Conservation (phyloP, 495 filamentous ascomycete genomes). For the Tuber microsphaerosporum region DNA sequence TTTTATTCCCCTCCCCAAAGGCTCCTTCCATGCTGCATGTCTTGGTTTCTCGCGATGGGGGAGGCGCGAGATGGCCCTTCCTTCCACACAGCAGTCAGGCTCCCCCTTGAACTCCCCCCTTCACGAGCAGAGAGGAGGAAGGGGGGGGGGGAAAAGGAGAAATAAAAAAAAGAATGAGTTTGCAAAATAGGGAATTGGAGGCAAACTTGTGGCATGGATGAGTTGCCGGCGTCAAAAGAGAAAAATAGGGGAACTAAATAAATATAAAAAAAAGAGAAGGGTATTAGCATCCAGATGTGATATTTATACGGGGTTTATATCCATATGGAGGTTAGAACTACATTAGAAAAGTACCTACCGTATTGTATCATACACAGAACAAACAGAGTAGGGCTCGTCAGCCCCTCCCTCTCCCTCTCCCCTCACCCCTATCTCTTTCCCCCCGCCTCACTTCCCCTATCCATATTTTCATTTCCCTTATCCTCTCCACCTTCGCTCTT, state of each 20-base stretch:
- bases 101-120: background rate
- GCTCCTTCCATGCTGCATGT: background rate
- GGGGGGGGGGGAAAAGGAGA: background rate
- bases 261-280: background rate
- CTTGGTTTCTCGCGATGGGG: background rate
- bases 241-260: background rate
- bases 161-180: background rate
- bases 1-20: background rate
- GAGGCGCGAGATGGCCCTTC: background rate
- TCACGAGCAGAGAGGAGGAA: background rate
- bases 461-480: background rate
- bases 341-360: background rate
- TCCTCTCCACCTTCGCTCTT: background rate
- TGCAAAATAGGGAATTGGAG: background rate
- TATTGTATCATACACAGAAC: background rate
- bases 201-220: background rate
- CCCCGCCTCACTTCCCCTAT: slow-evolving; percentile 4
- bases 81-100: background rate
- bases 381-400: background rate
- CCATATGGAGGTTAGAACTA: background rate
- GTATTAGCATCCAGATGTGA: background rate
- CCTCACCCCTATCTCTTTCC: slow-evolving; percentile 7
- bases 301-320: background rate
- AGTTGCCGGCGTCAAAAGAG: background rate
- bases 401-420: background rate